phyloP scores from a whole-genome alignment of 2,329 filamentous ascomycete genomes.

The Cladophialophora immunda region DNA sequence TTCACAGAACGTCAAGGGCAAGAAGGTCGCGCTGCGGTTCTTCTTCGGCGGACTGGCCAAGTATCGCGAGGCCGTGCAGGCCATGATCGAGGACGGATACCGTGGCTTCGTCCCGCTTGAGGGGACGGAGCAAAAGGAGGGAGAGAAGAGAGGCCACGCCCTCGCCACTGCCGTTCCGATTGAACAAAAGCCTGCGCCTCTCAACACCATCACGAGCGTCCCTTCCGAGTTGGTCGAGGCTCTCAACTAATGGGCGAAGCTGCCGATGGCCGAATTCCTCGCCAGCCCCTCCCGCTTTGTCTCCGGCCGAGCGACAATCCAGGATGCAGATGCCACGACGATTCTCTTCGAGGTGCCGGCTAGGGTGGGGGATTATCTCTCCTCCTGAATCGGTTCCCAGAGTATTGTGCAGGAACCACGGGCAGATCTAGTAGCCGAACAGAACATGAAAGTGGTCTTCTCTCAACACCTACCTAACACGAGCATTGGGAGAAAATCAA shows the following conservation, averaged over 20 bases:
- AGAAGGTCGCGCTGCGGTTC: conserved; percentile 45
- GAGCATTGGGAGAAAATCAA: neutral
- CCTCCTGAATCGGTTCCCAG: no score
- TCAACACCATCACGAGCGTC: neutral
- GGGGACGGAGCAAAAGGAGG: neutral
- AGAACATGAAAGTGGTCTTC: no score
- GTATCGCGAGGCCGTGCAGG: conserved; percentile 11
- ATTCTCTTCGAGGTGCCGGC: no score
- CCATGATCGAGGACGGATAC: conserved; percentile 21
- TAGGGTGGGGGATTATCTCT: no score
- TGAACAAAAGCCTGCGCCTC: neutral
- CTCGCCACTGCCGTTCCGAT: neutral
- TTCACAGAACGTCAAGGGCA: conserved; percentile 58
- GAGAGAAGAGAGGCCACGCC: neutral
- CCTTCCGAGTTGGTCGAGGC: conserved; percentile 2
- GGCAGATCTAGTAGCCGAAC: no score
- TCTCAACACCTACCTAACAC: neutral
- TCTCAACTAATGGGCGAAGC: neutral
- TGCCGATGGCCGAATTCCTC: no score
- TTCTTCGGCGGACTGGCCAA: conserved; percentile 36
- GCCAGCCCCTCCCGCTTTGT: neutral
- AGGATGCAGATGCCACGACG: neutral
- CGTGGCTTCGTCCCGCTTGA: conserved; percentile 16
- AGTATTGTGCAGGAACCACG: no score
- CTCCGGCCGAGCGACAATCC: neutral